Conservation (phyloP, 75 land plant genomes). For the Chamaecyparis obtusa region DNA sequence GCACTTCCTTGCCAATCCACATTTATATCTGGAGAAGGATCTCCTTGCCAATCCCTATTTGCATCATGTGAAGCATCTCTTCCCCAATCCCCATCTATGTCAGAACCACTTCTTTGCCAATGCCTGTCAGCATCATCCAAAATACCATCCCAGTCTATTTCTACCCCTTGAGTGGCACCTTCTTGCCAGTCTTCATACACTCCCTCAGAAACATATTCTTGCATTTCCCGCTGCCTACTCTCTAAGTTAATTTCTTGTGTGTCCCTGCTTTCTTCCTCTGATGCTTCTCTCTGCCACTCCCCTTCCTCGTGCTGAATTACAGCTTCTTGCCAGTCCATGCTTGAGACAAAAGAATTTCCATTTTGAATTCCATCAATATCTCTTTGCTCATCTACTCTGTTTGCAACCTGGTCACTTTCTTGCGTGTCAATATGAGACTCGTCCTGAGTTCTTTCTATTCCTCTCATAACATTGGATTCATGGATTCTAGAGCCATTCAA, state of each 20-base stretch:
- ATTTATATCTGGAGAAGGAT: constrained; percentile 5
- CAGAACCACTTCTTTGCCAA: constrained; percentile 5
- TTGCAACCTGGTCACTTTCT: neutral
- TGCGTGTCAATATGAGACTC: neutral
- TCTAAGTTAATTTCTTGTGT: neutral
- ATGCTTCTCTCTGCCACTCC: neutral
- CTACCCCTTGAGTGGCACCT: constrained; percentile 5
- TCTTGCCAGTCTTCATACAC: constrained; percentile 1
- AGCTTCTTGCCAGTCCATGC: constrained; percentile 5
- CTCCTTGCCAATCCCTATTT: constrained; percentile 13
- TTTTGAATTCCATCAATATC: neutral
- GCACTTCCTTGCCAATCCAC: constrained; percentile 10
- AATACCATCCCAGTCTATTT: constrained; percentile 7
- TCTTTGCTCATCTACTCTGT: neutral
- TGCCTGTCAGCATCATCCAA: neutral
- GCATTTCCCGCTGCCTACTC: neutral
- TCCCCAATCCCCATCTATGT: constrained; percentile 9
- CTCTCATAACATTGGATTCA: neutral
- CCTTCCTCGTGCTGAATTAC: neutral
- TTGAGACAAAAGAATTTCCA: neutral
- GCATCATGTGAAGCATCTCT: constrained; percentile 7
- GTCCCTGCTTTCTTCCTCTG: neutral
- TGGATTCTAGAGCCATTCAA: neutral
- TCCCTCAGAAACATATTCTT: neutral
- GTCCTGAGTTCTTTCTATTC: neutral